A percentile compares a stretch with the other conserved stretches of the same genome.
These are phyloP conservation scores for Yamadazyma insecticola DNA, from an alignment of 805 yeast species.

Conservation along the genomic window DNA sequence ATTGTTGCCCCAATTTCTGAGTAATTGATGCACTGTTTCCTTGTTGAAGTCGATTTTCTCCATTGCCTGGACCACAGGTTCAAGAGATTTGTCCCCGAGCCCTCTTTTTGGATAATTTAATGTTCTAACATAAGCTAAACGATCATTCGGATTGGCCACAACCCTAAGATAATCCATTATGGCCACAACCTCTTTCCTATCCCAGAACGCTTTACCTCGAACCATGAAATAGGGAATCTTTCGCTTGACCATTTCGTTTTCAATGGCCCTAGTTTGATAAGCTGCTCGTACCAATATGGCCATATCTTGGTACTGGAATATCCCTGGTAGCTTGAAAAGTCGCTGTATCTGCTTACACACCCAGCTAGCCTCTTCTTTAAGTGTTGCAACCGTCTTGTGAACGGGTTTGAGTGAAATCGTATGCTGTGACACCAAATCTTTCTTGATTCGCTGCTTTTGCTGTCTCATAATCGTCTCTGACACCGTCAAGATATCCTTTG, in stretches of 20 bases:
- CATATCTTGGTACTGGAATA: constrained; percentile 54
- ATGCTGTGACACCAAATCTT: constrained; percentile 45
- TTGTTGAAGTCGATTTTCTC: constrained; percentile 6
- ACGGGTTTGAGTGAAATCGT: constrained; percentile 43
- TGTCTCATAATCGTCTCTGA: constrained; percentile 65
- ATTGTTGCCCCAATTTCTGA: too few species aligned
- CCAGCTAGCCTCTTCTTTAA: constrained; percentile 53
- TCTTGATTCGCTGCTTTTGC: constrained; percentile 44
- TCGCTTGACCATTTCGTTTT: constrained; percentile 51
- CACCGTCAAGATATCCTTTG: constrained; percentile 56
- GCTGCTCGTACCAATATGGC: constrained; percentile 70
- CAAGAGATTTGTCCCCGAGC: constrained; percentile 54
- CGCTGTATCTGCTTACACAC: too few species aligned
- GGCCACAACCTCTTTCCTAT: constrained; percentile 59
- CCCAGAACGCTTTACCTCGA: constrained; percentile 80
- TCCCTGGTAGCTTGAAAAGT: too few species aligned
- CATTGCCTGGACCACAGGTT: constrained; percentile 16
- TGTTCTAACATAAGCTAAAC: constrained; percentile 53
- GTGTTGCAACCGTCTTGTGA: constrained; percentile 33
- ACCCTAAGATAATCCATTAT: constrained; percentile 64
- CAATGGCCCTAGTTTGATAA: constrained; percentile 57
- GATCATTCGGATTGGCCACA: constrained; percentile 54
- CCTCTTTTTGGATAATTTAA: constrained; percentile 63
- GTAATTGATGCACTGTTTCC: constrained; percentile 12
- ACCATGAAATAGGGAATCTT: constrained; percentile 64